These are phyloP conservation scores for Claviceps sp. DNA, from an alignment of 2,329 filamentous ascomycete genomes.

Conservation along the genomic window DNA sequence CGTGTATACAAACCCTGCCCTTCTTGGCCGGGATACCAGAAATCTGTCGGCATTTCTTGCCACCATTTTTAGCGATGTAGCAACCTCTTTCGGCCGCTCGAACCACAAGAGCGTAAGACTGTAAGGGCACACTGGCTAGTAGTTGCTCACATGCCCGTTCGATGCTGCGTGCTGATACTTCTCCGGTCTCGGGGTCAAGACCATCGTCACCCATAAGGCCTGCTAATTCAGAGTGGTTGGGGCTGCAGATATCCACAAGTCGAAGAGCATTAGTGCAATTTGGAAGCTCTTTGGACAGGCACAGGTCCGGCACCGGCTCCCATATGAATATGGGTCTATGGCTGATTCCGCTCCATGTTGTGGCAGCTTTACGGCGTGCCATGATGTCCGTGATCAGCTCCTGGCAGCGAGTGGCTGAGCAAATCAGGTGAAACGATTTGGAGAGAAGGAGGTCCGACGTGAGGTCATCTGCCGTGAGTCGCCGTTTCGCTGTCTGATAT, in stretches of 20 bases:
- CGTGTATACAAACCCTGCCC: conserved; percentile 30
- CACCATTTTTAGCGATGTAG: conserved; percentile 46
- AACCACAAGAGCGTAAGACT: conserved; percentile 54
- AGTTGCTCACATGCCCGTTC: conserved; percentile 50
- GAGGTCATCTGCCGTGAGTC: conserved; percentile 62
- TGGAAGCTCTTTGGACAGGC: conserved; percentile 53
- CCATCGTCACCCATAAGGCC: conserved; percentile 60
- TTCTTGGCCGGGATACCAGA: conserved; percentile 8
- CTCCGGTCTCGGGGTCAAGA: conserved; percentile 39
- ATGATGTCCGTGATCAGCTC: conserved; percentile 62
- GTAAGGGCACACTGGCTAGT: conserved; percentile 48
- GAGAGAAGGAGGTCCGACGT: conserved; percentile 52
- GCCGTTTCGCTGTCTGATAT: conserved; percentile 76
- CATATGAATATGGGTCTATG: conserved; percentile 67
- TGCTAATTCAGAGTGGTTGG: conserved; percentile 83
- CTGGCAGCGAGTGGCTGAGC: conserved; percentile 63
- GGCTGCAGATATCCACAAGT: conserved; percentile 51
- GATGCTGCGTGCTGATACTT: conserved; percentile 36
- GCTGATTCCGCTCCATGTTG: conserved; percentile 19
- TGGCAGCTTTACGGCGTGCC: conserved; percentile 33
- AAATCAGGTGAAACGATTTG: conserved; percentile 77
- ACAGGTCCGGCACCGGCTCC: conserved; percentile 89
- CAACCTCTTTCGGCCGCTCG: conserved; percentile 61
- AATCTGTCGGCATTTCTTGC: conserved; percentile 21
- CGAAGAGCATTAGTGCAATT: conserved; percentile 51